Evolutionary conservation across 1,284 basidiomycete species (phyloP).

Genomic region (Tilletiopsis washingtonensis): DNA sequence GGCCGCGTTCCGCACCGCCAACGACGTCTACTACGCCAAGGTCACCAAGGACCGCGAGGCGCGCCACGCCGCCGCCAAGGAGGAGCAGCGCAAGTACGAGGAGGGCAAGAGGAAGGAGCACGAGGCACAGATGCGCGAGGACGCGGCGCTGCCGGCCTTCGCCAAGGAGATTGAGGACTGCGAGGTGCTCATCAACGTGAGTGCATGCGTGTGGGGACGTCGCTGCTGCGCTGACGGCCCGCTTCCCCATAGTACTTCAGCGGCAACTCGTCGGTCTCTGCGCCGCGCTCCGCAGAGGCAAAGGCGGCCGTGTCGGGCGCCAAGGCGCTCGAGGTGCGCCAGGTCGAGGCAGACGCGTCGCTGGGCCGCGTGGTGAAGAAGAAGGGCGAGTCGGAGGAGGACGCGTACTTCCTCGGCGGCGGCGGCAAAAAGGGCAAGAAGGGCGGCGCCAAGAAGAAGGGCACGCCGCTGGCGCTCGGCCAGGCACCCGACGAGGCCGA

Average conservation of each 20-base stretch:
- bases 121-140: slow-evolving; percentile 74
- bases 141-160: slow-evolving; percentile 83
- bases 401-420: slow-evolving; percentile 70
- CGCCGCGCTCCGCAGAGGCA: slow-evolving; percentile 16
- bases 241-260: slow-evolving; percentile 57
- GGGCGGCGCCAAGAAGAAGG: slow-evolving; percentile 53
- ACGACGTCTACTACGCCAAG: slow-evolving; percentile 39
- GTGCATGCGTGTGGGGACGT: neutral
- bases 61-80: slow-evolving; percentile 69
- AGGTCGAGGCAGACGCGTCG: slow-evolving; percentile 61
- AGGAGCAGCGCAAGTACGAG: slow-evolving; percentile 76
- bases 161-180: slow-evolving; percentile 94
- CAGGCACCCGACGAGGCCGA: slow-evolving; percentile 11
- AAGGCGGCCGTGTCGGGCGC: slow-evolving; percentile 51
- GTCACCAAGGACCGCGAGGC: slow-evolving; percentile 44
- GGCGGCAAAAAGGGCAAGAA: slow-evolving; percentile 66
- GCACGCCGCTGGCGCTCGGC: slow-evolving; percentile 20
- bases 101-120: slow-evolving; percentile 72
- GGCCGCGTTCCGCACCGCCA: slow-evolving; percentile 34
- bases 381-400: slow-evolving; percentile 75
- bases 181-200: slow-evolving; percentile 72
- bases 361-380: slow-evolving; percentile 65
- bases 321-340: slow-evolving; percentile 72
- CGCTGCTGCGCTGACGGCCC: neutral
- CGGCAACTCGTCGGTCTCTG: no score